Percentiles rank a stretch among this genome's conserved stretches.
Conservation (phyloP, 2,329 filamentous ascomycete species). For the Mariannaea sp. region DNA sequence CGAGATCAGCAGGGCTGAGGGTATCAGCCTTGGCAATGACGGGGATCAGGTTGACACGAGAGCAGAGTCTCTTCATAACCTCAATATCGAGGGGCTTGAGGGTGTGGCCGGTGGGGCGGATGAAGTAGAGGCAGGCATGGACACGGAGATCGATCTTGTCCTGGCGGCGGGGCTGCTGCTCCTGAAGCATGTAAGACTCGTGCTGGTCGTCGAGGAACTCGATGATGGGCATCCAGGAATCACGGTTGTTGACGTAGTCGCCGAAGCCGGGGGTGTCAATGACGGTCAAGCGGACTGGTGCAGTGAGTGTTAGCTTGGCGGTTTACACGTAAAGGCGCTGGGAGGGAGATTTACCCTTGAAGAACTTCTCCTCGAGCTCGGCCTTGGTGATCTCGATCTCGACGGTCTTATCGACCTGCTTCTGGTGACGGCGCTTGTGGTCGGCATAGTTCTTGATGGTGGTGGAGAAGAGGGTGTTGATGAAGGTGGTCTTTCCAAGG, state of each 20-base stretch:
- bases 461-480: slow-evolving; percentile 99
- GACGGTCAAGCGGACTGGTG: slow-evolving; percentile 89
- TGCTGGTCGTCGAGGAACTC: slow-evolving; percentile 99
- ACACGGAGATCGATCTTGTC: slow-evolving; percentile 99
- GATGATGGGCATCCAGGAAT: slow-evolving; percentile 99
- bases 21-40: slow-evolving; percentile 99
- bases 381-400: slow-evolving; percentile 99
- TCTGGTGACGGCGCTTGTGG: slow-evolving; percentile 98
- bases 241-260: slow-evolving; percentile 99
- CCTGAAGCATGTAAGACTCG: slow-evolving; percentile 99
- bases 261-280: slow-evolving; percentile 99
- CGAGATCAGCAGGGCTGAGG: slow-evolving; percentile 87
- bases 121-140: slow-evolving; percentile 98
- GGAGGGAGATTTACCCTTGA: slow-evolving; percentile 78
- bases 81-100: slow-evolving; percentile 98
- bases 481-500: slow-evolving; percentile 99
- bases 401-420: slow-evolving; percentile 99
- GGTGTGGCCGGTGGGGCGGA: slow-evolving; percentile 96
- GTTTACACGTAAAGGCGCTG: slow-evolving; percentile 8
- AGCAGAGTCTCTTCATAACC: slow-evolving; percentile 99
- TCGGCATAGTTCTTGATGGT: slow-evolving; percentile 99
- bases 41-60: slow-evolving; percentile 96
- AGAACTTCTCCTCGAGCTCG: slow-evolving; percentile 99
- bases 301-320: slow-evolving; percentile 27
- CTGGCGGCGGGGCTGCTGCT: slow-evolving; percentile 95